Evolutionary conservation across 257 asterid species (phyloP).

Genomic region (Solanum chaucha): DNA sequence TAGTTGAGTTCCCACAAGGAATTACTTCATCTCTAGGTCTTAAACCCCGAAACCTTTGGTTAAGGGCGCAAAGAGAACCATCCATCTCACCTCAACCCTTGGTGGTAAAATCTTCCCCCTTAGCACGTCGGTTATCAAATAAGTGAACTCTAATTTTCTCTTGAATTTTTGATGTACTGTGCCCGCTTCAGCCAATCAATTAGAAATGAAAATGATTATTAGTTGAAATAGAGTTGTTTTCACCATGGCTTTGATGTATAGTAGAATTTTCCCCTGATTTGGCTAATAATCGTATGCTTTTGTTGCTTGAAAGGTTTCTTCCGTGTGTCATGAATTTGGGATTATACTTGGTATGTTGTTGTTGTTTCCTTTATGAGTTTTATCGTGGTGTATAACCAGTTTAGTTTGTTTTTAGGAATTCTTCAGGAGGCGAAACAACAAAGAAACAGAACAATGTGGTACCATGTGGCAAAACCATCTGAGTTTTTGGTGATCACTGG

Average conservation of each 20-base stretch:
- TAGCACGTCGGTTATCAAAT: not conserved
- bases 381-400: not conserved
- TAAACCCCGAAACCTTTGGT: not conserved
- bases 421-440: not conserved
- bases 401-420: not conserved
- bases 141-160: not conserved
- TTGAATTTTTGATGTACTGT: not conserved
- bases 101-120: not conserved
- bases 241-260: not conserved
- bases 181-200: not conserved
- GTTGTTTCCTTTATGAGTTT: not conserved
- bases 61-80: not conserved
- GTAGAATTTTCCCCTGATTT: not conserved
- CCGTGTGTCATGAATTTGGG: not conserved
- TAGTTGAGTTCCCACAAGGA: not conserved
- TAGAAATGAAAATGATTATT: not conserved
- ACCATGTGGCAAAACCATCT: conserved; percentile 42
- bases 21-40: not conserved
- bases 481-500: conserved; percentile 63
- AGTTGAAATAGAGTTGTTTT: not conserved
- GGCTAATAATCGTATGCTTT: not conserved
- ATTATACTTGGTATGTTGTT: not conserved
- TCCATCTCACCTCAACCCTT: not conserved
- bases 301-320: not conserved
- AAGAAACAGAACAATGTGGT: not conserved